These are phyloP conservation scores for Amphichorda felina DNA, from an alignment of 2,329 filamentous ascomycete species.

Conservation along the genomic window DNA sequence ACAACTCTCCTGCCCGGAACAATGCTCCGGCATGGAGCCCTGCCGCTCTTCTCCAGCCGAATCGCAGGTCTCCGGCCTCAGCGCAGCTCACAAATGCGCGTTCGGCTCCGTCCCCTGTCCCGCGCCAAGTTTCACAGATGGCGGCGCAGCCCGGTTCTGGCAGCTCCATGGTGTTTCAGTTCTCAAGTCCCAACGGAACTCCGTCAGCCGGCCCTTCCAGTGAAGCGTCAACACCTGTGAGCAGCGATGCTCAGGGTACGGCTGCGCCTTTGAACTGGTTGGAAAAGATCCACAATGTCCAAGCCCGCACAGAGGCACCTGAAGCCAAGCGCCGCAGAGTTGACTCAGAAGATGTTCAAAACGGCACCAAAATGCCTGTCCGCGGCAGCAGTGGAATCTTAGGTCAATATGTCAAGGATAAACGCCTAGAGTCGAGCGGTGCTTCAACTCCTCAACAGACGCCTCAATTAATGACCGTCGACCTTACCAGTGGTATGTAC, in stretches of 20 bases:
- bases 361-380: constrained; percentile 17
- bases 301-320: constrained; percentile 45
- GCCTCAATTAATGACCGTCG: constrained; percentile 34
- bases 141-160: constrained; percentile 13
- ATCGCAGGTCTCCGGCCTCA: constrained; percentile 7
- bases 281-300: constrained; percentile 64
- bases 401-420: constrained; percentile 54
- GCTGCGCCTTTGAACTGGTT: constrained; percentile 49
- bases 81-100: not conserved
- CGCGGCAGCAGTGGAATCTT: constrained; percentile 41
- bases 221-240: constrained; percentile 18
- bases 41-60: constrained; percentile 26
- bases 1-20: not conserved
- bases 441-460: constrained; percentile 16
- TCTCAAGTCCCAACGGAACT: constrained; percentile 22
- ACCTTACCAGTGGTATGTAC: constrained; percentile 42
- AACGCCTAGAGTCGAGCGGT: constrained; percentile 29
- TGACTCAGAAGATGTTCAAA: constrained; percentile 29
- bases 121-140: not conserved
- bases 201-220: constrained; percentile 19
- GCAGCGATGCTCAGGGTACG: constrained; percentile 8
- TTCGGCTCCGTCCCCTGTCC: not conserved
- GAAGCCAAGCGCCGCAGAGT: constrained; percentile 55
- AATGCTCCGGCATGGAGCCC: constrained; percentile 22
- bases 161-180: constrained; percentile 28